Evolutionary conservation across 1,284 basidiomycete genomes (phyloP).

Genomic region (Golubevia pallescens): DNA sequence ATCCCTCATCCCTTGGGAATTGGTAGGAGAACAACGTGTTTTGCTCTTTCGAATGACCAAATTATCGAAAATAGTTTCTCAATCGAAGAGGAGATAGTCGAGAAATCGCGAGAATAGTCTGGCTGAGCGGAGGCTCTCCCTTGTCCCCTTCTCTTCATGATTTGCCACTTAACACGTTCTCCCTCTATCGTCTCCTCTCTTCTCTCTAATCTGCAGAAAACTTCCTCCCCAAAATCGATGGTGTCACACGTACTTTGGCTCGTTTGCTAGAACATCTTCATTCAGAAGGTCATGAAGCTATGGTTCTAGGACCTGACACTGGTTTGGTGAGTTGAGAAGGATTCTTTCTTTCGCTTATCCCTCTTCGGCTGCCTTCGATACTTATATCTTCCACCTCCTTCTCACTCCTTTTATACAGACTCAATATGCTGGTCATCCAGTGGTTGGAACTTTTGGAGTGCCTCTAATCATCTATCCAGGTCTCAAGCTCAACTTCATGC

Average conservation of each 20-base stretch:
- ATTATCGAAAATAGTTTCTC: too few species aligned
- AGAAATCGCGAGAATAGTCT: too few species aligned
- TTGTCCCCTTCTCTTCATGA: not conserved
- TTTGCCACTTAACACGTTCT: not conserved
- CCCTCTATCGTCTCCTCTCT: not conserved
- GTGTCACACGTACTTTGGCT: conserved; percentile 70
- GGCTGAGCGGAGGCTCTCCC: too few species aligned
- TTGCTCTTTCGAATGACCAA: too few species aligned
- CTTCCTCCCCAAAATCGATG: conserved; percentile 70
- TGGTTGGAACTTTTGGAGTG: conserved; percentile 70
- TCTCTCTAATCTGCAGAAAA: conserved; percentile 65
- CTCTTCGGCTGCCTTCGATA: not conserved
- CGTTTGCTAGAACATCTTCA: conserved; percentile 70
- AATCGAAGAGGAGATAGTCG: too few species aligned
- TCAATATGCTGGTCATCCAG: conserved; percentile 68
- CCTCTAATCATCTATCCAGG: conserved; percentile 70
- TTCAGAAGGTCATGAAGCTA: conserved; percentile 69
- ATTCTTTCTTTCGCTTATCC: not conserved
- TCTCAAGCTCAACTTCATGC: conserved; percentile 71
- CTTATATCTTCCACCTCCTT: not conserved
- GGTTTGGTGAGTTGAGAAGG: conserved; percentile 66
- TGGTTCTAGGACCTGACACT: conserved; percentile 69
- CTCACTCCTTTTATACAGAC: conserved; percentile 34
- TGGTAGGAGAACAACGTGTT: too few species aligned
- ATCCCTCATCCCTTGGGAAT: too few species aligned